Evolutionary conservation across 2,329 filamentous ascomycete genomes (phyloP).

Genomic region (Penicillium corylophilum): DNA sequence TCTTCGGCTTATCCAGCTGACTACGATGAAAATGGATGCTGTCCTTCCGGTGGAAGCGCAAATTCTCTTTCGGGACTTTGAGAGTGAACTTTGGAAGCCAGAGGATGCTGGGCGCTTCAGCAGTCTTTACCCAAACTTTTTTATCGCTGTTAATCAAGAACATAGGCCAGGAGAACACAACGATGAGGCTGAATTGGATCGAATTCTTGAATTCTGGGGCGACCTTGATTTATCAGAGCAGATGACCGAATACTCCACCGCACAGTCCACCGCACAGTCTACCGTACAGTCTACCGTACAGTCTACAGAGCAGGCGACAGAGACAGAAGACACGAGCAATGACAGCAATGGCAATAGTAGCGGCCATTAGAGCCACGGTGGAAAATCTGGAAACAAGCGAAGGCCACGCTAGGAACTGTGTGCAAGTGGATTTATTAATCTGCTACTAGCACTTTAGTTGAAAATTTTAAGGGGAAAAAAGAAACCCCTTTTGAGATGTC

Average conservation of each 20-base stretch:
- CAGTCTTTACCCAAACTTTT: constrained; percentile 21
- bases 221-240: neutral
- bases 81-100: constrained; percentile 15
- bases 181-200: neutral
- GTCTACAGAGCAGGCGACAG: neutral
- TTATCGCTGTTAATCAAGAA: neutral
- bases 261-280: no score
- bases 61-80: constrained; percentile 16
- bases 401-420: no score
- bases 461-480: no score
- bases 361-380: no score
- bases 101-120: constrained; percentile 15
- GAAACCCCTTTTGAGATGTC: no score
- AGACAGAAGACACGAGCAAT: neutral
- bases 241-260: neutral
- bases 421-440: no score
- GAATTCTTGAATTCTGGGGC: neutral
- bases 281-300: neutral
- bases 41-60: constrained; percentile 17
- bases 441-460: no score
- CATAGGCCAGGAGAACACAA: neutral
- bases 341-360: neutral
- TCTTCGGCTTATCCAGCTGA: constrained; percentile 23
- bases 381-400: neutral
- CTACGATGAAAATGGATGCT: constrained; percentile 11